Percentiles rank a stretch among this genome's conserved stretches.
Evolutionary conservation across 208 protist genomes (phyloP).

Genomic region (Trypanosoma avium): DNA sequence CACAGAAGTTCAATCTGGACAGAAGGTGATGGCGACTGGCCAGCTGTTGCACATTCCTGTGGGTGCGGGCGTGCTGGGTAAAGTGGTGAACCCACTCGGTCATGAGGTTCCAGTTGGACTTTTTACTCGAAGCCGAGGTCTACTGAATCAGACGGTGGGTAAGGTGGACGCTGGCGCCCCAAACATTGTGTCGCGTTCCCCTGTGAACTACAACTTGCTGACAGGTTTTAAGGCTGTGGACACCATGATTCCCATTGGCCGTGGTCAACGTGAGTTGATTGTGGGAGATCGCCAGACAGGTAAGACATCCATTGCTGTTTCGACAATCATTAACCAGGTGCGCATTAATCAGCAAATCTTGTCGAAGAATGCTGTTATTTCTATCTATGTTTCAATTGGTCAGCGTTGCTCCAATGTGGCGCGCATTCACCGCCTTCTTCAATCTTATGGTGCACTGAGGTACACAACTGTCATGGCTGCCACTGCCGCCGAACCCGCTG

Average conservation of each 20-base stretch:
- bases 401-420: slow-evolving; percentile 94
- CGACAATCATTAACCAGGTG: slow-evolving; percentile 94
- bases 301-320: slow-evolving; percentile 93
- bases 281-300: slow-evolving; percentile 94
- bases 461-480: slow-evolving; percentile 92
- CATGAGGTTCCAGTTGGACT: slow-evolving; percentile 80
- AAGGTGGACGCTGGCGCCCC: slow-evolving; percentile 92
- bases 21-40: slow-evolving; percentile 87
- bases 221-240: slow-evolving; percentile 93
- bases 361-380: slow-evolving; percentile 90
- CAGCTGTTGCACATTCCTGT: slow-evolving; percentile 85
- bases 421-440: slow-evolving; percentile 82
- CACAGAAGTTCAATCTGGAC: slow-evolving; percentile 79
- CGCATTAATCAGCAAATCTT: slow-evolving; percentile 86
- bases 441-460: slow-evolving; percentile 81
- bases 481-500: slow-evolving; percentile 89
- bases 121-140: slow-evolving; percentile 48
- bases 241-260: slow-evolving; percentile 92
- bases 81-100: slow-evolving; percentile 85
- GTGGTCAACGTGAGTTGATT: slow-evolving; percentile 94
- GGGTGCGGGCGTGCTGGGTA: slow-evolving; percentile 77
- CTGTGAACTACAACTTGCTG: slow-evolving; percentile 93
- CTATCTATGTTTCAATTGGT: slow-evolving; percentile 93
- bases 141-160: slow-evolving; percentile 59
- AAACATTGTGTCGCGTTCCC: slow-evolving; percentile 91